Conservation (phyloP, 345 rosid genomes). For the Reutealis trisperma region DNA sequence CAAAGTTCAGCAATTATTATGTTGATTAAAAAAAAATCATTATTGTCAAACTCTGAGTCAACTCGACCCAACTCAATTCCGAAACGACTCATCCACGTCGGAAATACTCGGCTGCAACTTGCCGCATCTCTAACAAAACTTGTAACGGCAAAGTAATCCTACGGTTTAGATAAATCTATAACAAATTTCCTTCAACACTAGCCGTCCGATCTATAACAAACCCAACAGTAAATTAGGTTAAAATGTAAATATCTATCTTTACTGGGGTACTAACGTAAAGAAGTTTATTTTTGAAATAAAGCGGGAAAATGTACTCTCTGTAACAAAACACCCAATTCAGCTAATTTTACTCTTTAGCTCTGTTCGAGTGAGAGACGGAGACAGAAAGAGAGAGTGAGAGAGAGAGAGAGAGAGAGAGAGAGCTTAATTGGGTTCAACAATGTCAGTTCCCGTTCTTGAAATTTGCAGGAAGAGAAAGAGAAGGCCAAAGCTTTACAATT, state of each 20-base stretch:
- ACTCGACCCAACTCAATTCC: not conserved
- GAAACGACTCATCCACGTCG: not conserved
- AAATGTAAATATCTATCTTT: not conserved
- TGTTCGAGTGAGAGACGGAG: not conserved
- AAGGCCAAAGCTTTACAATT: constrained; percentile 43
- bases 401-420: not conserved
- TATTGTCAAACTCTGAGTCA: too few species aligned
- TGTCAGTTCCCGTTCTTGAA: constrained; percentile 62
- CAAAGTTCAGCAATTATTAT: too few species aligned
- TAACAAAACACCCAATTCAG: not conserved
- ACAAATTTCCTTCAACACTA: not conserved
- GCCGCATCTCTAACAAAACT: not conserved
- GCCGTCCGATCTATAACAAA: constrained; percentile 6
- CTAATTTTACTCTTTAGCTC: not conserved
- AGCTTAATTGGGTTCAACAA: constrained; percentile 11
- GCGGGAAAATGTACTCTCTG: not conserved
- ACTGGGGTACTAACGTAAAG: not conserved
- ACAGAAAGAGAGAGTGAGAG: too few species aligned
- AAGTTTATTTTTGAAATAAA: not conserved
- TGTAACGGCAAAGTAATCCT: not conserved
- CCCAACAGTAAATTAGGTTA: not conserved
- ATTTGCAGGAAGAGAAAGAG: constrained; percentile 64
- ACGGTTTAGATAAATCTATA: not conserved
- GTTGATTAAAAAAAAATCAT: too few species aligned
- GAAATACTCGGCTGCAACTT: not conserved